phyloP scores from a whole-genome alignment of 768 basidiomycete species.

The Lepiota brunneoincarnata region DNA sequence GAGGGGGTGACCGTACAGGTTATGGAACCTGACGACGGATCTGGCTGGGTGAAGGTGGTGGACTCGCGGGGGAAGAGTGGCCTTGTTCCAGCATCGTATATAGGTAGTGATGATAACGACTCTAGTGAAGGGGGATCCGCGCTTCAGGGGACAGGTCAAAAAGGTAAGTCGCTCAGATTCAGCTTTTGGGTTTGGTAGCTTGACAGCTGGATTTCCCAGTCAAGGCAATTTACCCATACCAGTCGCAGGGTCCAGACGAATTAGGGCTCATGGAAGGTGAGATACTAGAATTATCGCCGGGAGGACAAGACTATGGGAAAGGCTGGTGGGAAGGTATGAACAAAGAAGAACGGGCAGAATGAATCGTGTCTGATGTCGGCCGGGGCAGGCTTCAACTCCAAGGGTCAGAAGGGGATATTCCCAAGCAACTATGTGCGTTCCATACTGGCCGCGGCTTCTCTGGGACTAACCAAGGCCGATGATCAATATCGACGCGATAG shows the following conservation, averaged over 20 bases:
- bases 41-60: constrained; percentile 81
- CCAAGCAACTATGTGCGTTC: constrained; percentile 83
- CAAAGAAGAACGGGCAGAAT: neutral
- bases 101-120: constrained; percentile 39
- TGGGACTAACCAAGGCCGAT: neutral
- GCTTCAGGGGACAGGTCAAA: constrained; percentile 38
- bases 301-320: constrained; percentile 66
- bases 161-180: constrained; percentile 41
- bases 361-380: constrained; percentile 14
- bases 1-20: constrained; percentile 66
- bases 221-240: constrained; percentile 79
- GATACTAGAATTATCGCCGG: constrained; percentile 60
- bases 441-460: constrained; percentile 3
- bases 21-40: constrained; percentile 80
- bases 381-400: constrained; percentile 52
- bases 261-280: constrained; percentile 60
- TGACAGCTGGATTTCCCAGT: constrained; percentile 41
- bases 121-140: constrained; percentile 16
- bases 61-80: constrained; percentile 59
- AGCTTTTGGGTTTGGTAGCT: constrained; percentile 7
- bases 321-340: constrained; percentile 85
- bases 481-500: constrained; percentile 6
- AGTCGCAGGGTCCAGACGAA: constrained; percentile 71
- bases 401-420: constrained; percentile 75
- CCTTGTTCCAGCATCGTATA: constrained; percentile 83